Evolutionary conservation across 164 flowering plant species (phyloP), one percentile per base, ranked within the genome.

Genomic region (Vitis rotundifolia): DNA sequence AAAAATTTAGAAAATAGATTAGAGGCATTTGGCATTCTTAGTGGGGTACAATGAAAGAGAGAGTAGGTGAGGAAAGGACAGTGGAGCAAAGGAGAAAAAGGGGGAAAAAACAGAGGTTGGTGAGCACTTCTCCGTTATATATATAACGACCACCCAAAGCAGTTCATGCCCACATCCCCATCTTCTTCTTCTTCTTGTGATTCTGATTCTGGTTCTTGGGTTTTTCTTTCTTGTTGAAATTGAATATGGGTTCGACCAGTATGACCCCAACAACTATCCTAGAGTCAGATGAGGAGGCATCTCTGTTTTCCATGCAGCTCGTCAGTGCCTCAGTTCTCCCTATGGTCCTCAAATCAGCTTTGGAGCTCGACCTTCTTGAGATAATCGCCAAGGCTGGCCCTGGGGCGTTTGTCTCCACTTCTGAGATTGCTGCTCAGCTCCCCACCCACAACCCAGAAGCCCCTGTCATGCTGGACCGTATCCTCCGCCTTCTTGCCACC

Each of bases 321-420:
- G 80, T 85, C 14, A 79, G 83, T 54, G 81, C 81, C 8, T 87
- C 96, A 0, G 89, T 85, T 8, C 86, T 87, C 0, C 95, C 97
- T 18, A 90, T 90, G 97, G 84, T 82, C 10, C 80, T 93, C 12
- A 86, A 90, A 59, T 73, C 97, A 0, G 86, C 88, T 64, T 69
- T 89, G 0, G 97, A 93, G 67, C 89, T 93, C n/a, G 87, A 87
- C 59, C 75, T 91, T 6, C 75, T 91, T 1, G 98, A 93, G 75
- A 84, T 83, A 81, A 85, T 91, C 9, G 85, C 85, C 4, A 79
- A 79, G 31, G 85, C 87, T 0, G 95, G 89, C 1, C 77, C 84
- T 0, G 86, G 80, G 2, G 91, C 86, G 0, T 58, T 59, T 15
- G 52, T 87, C 59, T 83, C 98, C 1, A 75, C 96, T 0, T n/a